phyloP scores from a whole-genome alignment of 495 filamentous ascomycete species.

The Tuber melanosporum region DNA sequence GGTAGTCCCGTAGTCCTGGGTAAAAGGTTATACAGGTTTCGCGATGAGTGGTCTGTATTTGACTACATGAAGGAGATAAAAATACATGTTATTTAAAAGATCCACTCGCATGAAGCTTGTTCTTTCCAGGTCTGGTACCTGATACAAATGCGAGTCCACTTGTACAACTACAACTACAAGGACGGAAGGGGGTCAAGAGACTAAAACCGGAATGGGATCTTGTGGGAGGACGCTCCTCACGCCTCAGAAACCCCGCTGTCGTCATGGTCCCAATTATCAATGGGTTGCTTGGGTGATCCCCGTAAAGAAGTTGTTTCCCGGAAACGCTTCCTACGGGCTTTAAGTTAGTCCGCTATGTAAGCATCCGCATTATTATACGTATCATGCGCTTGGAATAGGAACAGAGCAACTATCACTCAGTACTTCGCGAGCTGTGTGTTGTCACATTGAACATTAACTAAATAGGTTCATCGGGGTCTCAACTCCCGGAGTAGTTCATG shows the following conservation, averaged over 20 bases:
- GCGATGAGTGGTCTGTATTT: not conserved
- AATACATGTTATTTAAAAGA: not conserved
- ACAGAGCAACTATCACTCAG: not conserved
- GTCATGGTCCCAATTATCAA: not conserved
- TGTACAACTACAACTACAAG: not conserved
- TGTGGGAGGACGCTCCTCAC: not conserved
- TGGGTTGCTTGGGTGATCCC: not conserved
- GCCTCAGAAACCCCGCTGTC: not conserved
- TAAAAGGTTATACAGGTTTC: not conserved
- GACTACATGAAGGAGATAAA: not conserved
- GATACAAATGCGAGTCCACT: not conserved
- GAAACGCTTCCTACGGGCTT: not conserved
- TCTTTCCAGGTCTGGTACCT: not conserved
- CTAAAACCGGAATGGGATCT: not conserved
- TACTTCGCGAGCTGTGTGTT: not conserved
- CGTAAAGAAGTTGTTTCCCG: not conserved
- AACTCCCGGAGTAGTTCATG: not conserved
- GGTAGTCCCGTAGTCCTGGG: not conserved
- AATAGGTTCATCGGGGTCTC: not conserved
- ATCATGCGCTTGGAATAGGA: not conserved
- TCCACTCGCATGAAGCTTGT: not conserved
- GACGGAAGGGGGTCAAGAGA: not conserved
- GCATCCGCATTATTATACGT: not conserved
- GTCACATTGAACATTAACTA: not conserved
- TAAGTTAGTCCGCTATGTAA: not conserved